A percentile compares a stretch with the other conserved stretches of the same genome.
Conservation (phyloP, 148 eudicot genomes). For the Amaranthus cruentus region DNA sequence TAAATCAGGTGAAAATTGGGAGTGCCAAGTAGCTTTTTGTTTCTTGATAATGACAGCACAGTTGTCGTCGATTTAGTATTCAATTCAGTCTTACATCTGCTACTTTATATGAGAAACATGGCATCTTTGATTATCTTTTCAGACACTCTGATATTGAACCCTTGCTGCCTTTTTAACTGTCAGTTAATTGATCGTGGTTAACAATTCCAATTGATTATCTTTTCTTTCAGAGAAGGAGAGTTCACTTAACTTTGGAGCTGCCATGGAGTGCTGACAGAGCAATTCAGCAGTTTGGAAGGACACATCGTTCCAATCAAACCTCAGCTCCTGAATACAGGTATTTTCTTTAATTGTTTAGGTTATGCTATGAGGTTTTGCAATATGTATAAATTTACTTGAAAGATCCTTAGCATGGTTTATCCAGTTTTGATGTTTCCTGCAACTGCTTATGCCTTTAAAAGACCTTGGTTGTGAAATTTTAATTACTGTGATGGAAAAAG, state of each 20-base stretch:
- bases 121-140: not conserved
- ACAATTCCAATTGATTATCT: not conserved
- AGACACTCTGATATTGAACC: too few species aligned
- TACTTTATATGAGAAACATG: not conserved
- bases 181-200: not conserved
- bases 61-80: not conserved
- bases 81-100: not conserved
- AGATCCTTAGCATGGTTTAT: not conserved
- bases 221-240: conserved; percentile 71
- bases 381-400: not conserved
- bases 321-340: conserved; percentile 98
- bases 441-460: not conserved
- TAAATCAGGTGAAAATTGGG: conserved; percentile 64
- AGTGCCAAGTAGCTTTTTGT: not conserved
- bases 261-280: conserved; percentile 99
- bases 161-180: not conserved
- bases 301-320: conserved; percentile 97
- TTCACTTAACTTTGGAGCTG: conserved; percentile 89
- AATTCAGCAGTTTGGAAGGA: conserved; percentile 98
- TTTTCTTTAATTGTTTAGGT: not conserved
- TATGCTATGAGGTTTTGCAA: not conserved
- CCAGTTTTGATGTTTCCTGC: not conserved
- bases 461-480: too few species aligned
- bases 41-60: not conserved
- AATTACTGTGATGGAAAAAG: too few species aligned